Evolutionary conservation across 1,284 basidiomycete genomes (phyloP), one percentile per base, ranked within the genome.

Genomic region (Puccinia coronata): DNA sequence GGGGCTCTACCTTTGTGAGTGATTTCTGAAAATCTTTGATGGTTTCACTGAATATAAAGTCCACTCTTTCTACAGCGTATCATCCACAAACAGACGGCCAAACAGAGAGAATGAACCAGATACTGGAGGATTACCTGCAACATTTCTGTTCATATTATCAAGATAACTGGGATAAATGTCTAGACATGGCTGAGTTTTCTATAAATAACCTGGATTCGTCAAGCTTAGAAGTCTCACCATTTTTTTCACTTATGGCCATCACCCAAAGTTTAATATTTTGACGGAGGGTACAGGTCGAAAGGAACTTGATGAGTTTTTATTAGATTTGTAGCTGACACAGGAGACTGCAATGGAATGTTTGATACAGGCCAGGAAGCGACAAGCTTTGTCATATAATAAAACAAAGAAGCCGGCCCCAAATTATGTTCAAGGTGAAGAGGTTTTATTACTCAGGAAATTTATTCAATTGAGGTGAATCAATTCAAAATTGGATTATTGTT

Each of bases 51-150:
- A 20, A 43, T 31, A 77, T 67, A 4, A 23, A 51, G 36, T 28
- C 61, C 9, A 28, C n/a, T 4, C 14, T 28, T 2, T 77, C 61
- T 34, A 77, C 75, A 12, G 75, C 75, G 1, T 77, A 77, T 63
- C 75, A 77, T 28, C 74, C 57, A 9, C 74, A 76, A 23, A 63
- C 57, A n/a, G 73, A 75, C 39, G 47, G 71, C 6, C 71, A 79
- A 39, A 49, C 63, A 5, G 51, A 53, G 51, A 5, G 18, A 16
- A 63, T 63, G n/a, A 63, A 63, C 34, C 59, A 16, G 25, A 28
- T 63, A 6, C 20, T 63, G 34, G 59, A 31, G 34, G 59, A 63
- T 63, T 63, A 63, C 6, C 20, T 63, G 6, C 25, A 20, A 20
- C 59, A 63, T 31, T 63, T 59, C 34, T 63, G 59, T 39, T 63